A percentile compares a stretch with the other conserved stretches of the same genome.
These are phyloP conservation scores for Astrothelium macrocarpum DNA, from an alignment of 495 filamentous ascomycete species.

Conservation along the genomic window DNA sequence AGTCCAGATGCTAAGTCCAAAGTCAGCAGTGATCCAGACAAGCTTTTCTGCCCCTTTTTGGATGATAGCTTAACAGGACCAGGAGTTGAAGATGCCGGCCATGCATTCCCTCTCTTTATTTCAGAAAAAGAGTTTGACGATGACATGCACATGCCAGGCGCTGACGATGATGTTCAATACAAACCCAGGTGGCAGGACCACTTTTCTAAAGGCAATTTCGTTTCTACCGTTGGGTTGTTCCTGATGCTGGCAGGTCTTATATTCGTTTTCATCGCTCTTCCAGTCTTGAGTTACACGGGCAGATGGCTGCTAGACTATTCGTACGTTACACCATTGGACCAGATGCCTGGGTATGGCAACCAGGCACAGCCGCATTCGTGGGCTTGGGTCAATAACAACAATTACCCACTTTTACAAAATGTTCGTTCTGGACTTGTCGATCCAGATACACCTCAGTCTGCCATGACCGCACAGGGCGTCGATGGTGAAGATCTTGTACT, in stretches of 20 bases:
- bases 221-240: constrained; percentile 35
- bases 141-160: constrained; percentile 39
- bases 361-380: constrained; percentile 22
- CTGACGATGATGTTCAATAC: constrained; percentile 37
- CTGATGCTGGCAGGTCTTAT: constrained; percentile 37
- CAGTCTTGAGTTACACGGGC: constrained; percentile 34
- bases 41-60: constrained; percentile 27
- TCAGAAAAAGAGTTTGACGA: constrained; percentile 42
- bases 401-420: constrained; percentile 27
- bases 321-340: constrained; percentile 25
- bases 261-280: constrained; percentile 38
- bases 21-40: constrained; percentile 22
- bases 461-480: constrained; percentile 14
- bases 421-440: constrained; percentile 24
- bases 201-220: constrained; percentile 31
- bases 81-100: constrained; percentile 22
- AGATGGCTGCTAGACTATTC: constrained; percentile 20
- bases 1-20: constrained; percentile 20
- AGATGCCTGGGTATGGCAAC: constrained; percentile 18
- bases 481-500: constrained; percentile 23
- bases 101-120: constrained; percentile 31
- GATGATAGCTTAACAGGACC: constrained; percentile 37
- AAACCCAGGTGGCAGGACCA: constrained; percentile 35
- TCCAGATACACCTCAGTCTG: constrained; percentile 25
- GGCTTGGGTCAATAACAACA: constrained; percentile 31